Evolutionary conservation across 1,139 yeast species (phyloP), one percentile per base, ranked within the genome.

Genomic region (Ogataea hybrid): DNA sequence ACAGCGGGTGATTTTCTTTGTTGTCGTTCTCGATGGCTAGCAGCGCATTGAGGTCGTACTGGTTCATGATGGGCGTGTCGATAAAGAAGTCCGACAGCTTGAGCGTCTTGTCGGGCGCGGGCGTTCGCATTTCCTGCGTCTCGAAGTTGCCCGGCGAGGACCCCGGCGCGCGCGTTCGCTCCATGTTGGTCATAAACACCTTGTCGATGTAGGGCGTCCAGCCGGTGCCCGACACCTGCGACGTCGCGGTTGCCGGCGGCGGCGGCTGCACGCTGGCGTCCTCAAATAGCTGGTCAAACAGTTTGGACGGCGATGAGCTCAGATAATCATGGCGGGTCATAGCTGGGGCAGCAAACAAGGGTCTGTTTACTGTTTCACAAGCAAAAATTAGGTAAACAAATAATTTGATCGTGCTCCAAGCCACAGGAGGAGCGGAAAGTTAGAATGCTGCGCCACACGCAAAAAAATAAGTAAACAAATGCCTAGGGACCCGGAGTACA

Each of bases 201-300:
- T 49, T 50, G 40, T 54, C 57, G n/a, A 54, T 51, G 31, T 46
- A 53, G 10, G 58, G 58, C 4, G 57, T 54, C 56, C 56, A 54
- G 3, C 57, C 56, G 2, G 54, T 45, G 15, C 52, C 43, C n/a
- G 36, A 36, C 25, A 18, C 41, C 36, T 18, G 42, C 39, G 30
- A 34, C 38, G 28, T 35, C 38, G 44, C 33, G 23, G 38, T 31
- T 40, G 42, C 34, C 23, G 39, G 25, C 31, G 15, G 32, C 25
- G 32, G 46, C 6, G 9, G 22, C 22, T 25, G 47, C 2, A 34
- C 36, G 15, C 35, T 39, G 15, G 37, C 30, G 9, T 49, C 51
- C 16, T 47, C 53, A 17, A 52, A 38, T 32, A 51, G 43, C 27
- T 47, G 51, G 37, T 57, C 59, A 34, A 53, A 51, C 52, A 53